A percentile compares a stretch with the other conserved stretches of the same genome.
These are phyloP conservation scores for Wickerhamiella hasegawae DNA, from an alignment of 805 yeast genomes.

Conservation along the genomic window DNA sequence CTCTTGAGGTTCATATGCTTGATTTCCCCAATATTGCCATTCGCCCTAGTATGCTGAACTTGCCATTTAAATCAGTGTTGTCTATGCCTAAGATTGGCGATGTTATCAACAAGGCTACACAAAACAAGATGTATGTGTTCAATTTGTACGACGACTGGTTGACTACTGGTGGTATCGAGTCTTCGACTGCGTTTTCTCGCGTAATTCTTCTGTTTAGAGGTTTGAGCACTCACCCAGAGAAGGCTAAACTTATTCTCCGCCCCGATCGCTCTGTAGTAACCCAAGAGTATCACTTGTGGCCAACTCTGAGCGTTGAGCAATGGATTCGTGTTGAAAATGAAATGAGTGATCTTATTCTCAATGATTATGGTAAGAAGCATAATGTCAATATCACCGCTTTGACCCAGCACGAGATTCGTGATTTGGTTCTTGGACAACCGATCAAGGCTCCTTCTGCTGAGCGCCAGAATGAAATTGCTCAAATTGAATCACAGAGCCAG, in stretches of 20 bases:
- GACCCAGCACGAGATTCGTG: constrained; percentile 88
- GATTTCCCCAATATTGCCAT: constrained; percentile 88
- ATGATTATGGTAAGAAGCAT: constrained; percentile 72
- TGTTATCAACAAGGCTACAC: constrained; percentile 69
- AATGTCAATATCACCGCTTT: constrained; percentile 73
- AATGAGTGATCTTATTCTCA: constrained; percentile 71
- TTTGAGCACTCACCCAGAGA: constrained; percentile 58
- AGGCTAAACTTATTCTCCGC: constrained; percentile 54
- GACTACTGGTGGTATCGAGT: constrained; percentile 39
- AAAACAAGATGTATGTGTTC: constrained; percentile 83
- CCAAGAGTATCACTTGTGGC: constrained; percentile 82
- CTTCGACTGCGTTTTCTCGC: constrained; percentile 89
- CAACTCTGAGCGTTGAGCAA: constrained; percentile 69
- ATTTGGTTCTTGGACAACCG: constrained; percentile 86
- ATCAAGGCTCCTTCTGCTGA: constrained; percentile 77
- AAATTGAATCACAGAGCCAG: constrained; percentile 36
- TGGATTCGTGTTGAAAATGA: constrained; percentile 86
- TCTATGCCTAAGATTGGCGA: constrained; percentile 66
- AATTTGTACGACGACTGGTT: constrained; percentile 94
- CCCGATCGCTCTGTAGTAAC: constrained; percentile 61
- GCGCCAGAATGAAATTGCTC: constrained; percentile 50
- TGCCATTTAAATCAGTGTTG: constrained; percentile 82
- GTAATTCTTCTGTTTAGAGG: constrained; percentile 71
- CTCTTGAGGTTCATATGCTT: constrained; percentile 89
- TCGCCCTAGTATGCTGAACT: constrained; percentile 71